Base-by-base conservation (phyloP, 768 basidiomycete species). In the Pleurotus ostreatus region DNA sequence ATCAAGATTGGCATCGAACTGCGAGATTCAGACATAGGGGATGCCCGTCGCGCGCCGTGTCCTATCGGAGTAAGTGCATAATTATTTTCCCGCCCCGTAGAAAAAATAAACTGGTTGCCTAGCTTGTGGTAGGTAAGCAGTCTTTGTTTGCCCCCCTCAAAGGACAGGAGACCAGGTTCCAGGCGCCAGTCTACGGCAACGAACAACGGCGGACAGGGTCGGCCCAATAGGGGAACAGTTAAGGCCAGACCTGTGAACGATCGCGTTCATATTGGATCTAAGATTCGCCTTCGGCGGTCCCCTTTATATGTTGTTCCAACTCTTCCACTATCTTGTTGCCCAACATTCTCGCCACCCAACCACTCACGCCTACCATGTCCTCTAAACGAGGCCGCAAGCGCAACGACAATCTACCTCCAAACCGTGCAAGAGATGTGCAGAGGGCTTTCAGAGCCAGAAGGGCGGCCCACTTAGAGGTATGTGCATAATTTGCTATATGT, bases 361-460 rank as follows among this genome's bases (percentile, higher is more conserved):
- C 64, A 68, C 64, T 65, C 63, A 64, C 66, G 66, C 62, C 61
- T 63, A 56, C 63, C 56, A 91, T 89, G 88, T 91, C 89, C 63
- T 91, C 89, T 60, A 93, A 92, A 74, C 85, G 91, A 65, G 92
- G 91, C 59, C 82, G 91, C 65, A 92, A 92, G 66, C 78, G 90
- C 68, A 88, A 89, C 70, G 86, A 89, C 70, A 86, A 82, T 64
- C 81, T 89, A 46, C 87, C 88, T 57, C 87, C 87, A 3, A 88
- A 88, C 64, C 83, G 92, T 60, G 92, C 92, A 25, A 77, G 93
- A 57, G 93, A 94, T 65, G 90, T 94, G 15, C 92, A 95, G 68
- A 74, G 92, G 65, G 92, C 92, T 7, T 95, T 94, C 75, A 81
- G 92, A 60, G 93, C 92, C 34, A 78, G 93, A 61, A 83, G 92